Percentiles rank a stretch among this genome's conserved stretches.
phyloP scores from a whole-genome alignment of 2,329 filamentous ascomycete genomes.

The Fusarium brachygibbosum region DNA sequence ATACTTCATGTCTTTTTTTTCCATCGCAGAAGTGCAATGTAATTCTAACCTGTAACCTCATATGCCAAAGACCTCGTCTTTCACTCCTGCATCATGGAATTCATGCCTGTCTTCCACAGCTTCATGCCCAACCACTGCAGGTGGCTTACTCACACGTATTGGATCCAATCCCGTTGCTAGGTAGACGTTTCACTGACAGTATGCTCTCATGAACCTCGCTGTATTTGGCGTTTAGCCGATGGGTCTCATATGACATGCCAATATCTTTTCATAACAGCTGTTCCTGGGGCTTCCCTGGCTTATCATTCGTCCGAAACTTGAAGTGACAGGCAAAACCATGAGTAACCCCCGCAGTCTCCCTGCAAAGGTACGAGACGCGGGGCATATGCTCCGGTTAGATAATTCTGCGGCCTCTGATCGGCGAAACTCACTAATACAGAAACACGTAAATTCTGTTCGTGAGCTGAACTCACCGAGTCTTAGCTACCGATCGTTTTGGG shows the following conservation, averaged over 20 bases:
- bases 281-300: neutral
- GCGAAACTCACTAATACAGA: neutral
- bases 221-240: neutral
- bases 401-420: neutral
- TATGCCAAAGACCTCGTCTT: neutral
- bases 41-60: neutral
- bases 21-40: neutral
- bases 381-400: neutral
- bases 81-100: neutral
- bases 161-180: neutral
- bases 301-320: neutral
- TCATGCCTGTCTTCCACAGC: neutral
- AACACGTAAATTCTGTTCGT: neutral
- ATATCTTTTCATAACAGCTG: neutral
- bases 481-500: neutral
- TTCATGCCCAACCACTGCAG: neutral
- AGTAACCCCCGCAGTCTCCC: neutral
- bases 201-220: neutral
- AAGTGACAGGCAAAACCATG: neutral
- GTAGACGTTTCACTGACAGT: neutral
- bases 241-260: neutral
- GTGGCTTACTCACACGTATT: neutral
- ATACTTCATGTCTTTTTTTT: neutral
- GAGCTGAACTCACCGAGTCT: neutral
- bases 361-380: constrained; percentile 2